Evolutionary conservation across 2,329 filamentous ascomycete species (phyloP).

Genomic region (Claviceps lovelessii): DNA sequence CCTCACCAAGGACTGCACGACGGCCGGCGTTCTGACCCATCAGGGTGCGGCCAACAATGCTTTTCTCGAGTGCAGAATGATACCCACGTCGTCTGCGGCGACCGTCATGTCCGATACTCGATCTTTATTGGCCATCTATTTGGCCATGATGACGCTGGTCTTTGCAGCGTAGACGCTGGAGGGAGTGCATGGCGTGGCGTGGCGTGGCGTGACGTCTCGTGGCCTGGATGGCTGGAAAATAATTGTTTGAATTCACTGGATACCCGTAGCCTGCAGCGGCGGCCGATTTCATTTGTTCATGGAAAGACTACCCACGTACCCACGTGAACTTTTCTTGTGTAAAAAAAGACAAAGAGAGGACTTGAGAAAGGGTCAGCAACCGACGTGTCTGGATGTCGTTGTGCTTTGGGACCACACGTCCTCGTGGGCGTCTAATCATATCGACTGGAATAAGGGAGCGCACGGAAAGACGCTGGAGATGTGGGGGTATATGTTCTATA

Average conservation of each 20-base stretch:
- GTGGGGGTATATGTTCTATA: too few relatives aligned
- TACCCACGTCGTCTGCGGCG: not conserved
- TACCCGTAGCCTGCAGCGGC: not conserved
- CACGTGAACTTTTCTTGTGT: too few relatives aligned
- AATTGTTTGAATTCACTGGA: not conserved
- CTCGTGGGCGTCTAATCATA: too few relatives aligned
- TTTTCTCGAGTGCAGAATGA: constrained; percentile 4
- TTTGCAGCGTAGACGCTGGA: not conserved
- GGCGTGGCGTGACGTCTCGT: too few relatives aligned
- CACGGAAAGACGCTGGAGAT: too few relatives aligned
- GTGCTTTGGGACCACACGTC: too few relatives aligned
- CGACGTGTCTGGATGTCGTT: too few relatives aligned
- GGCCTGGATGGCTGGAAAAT: too few relatives aligned
- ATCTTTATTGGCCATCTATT: not conserved
- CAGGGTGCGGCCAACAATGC: constrained; percentile 2
- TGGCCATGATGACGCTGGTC: not conserved
- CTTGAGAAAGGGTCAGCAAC: too few relatives aligned
- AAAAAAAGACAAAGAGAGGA: too few relatives aligned
- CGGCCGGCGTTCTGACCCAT: constrained; percentile 51
- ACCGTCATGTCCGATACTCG: not conserved
- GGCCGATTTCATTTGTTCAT: not conserved
- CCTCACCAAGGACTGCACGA: constrained; percentile 37
- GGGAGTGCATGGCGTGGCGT: not conserved
- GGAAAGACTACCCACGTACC: too few relatives aligned
- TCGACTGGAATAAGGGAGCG: too few relatives aligned